Evolutionary conservation across 1,284 basidiomycete species (phyloP), one percentile per base, ranked within the genome.

Genomic region (Leccinum pachyderme): DNA sequence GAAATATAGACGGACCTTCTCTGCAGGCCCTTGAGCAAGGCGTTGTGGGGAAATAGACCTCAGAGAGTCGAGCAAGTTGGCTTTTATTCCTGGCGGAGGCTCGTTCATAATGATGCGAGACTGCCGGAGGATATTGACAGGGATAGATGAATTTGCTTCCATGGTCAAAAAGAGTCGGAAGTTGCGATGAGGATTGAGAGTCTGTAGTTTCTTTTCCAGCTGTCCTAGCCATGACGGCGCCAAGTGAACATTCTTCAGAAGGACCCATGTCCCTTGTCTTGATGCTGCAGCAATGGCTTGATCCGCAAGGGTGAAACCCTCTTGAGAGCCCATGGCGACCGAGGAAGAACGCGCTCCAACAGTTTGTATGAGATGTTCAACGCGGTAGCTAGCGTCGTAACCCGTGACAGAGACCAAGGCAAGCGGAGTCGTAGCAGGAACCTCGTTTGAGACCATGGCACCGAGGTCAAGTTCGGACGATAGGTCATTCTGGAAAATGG

Each of bases 241-340:
- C 47, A 98, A 82, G 67, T 98, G 95, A 7, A 96, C 93, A 63
- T 98, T 98, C 77, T 98, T 98, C 58, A 97, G 82, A 46, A 98
- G 77, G 2, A 98, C 95, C 94, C 94, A 96, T 12, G 89, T 83
- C 7, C 95, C 95, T 69, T 93, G 91, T 22, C 95, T 83, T 13
- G 93, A 91, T 25, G 95, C 95, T 24, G 87, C 75, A 22, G 91
- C 88, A 60, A 98, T 97, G 2, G 94, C 94, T 71, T 96, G 93
- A 66, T 98, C 95, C 5, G 95, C 95, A 3, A 94, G 80, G 7
- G 84, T 83, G 72, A 93, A 95, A n/a, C 95, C 95, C 79, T 98
- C 95, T 61, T 94, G 91, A 2, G 95, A 97, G n/a, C 95, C 95
- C 93, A 98, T 97, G 11, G 95, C 95, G 15, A 98, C 91, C 1